phyloP scores from a whole-genome alignment of 2,329 filamentous ascomycete genomes.

The Fusarium sacchari region DNA sequence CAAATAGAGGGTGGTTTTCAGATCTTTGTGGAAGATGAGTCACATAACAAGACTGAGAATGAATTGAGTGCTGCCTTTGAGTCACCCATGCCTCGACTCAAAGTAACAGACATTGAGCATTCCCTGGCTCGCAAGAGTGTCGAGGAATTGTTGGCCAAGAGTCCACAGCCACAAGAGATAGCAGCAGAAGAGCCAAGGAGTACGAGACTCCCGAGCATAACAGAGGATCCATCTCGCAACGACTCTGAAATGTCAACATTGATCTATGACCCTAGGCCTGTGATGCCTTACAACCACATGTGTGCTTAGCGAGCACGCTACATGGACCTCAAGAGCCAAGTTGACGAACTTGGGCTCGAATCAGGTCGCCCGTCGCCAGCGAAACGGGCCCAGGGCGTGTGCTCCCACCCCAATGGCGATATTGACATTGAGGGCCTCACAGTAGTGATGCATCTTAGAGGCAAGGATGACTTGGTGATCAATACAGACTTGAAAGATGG shows the following conservation, averaged over 20 bases:
- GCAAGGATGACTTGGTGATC: conserved; percentile 62
- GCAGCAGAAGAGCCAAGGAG: not conserved
- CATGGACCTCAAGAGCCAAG: conserved; percentile 53
- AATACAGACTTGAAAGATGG: conserved; percentile 56
- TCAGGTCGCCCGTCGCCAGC: conserved; percentile 40
- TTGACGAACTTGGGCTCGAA: conserved; percentile 54
- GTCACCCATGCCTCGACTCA: conserved; percentile 34
- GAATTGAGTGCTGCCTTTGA: conserved; percentile 2
- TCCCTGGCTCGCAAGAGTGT: conserved; percentile 40
- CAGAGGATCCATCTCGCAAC: conserved; percentile 6
- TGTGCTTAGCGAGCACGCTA: conserved; percentile 57
- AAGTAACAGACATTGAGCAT: conserved; percentile 44
- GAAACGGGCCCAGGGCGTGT: conserved; percentile 29
- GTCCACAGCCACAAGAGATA: conserved; percentile 1
- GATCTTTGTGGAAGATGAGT: not conserved
- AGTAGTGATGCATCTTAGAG: conserved; percentile 61
- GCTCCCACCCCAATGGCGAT: conserved; percentile 47
- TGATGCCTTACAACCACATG: conserved; percentile 52
- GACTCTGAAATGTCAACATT: conserved; percentile 28
- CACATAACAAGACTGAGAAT: not conserved
- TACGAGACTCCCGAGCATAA: not conserved
- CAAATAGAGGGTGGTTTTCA: not conserved
- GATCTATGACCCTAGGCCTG: conserved; percentile 48
- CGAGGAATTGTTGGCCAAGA: conserved; percentile 28
- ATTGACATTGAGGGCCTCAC: conserved; percentile 60